Evolutionary conservation across 208 protist genomes (phyloP).

Genomic region (Leishmania guyanensis): DNA sequence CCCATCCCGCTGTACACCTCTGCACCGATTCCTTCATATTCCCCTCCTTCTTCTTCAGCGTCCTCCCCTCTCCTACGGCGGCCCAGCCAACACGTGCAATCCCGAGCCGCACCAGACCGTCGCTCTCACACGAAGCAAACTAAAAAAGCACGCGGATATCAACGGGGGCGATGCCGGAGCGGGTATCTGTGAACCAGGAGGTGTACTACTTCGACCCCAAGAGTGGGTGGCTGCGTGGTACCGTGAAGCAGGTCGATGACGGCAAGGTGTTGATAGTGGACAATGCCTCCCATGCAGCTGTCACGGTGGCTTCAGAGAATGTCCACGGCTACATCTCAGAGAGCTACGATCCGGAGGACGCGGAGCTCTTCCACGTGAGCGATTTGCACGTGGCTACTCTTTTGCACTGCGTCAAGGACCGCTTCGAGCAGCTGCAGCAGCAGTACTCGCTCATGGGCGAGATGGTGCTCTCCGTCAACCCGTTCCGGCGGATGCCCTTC

Average conservation of each 20-base stretch:
- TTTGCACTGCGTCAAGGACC: constrained; percentile 89
- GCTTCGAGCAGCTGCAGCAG: constrained; percentile 80
- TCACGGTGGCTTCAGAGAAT: constrained; percentile 36
- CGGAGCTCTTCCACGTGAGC: constrained; percentile 84
- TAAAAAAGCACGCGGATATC: background rate
- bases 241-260: constrained; percentile 41
- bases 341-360: constrained; percentile 70
- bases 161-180: constrained; percentile 51
- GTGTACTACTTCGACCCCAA: constrained; percentile 81
- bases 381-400: constrained; percentile 91
- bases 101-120: background rate
- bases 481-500: constrained; percentile 85
- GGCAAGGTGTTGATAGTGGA: constrained; percentile 64
- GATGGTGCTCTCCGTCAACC: constrained; percentile 94
- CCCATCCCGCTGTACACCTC: background rate
- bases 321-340: constrained; percentile 83
- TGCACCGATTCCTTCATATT: background rate
- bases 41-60: background rate
- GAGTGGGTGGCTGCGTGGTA: constrained; percentile 75
- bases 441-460: constrained; percentile 93
- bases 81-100: too few species aligned
- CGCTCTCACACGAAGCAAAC: background rate
- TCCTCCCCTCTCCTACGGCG: too few species aligned
- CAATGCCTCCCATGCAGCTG: constrained; percentile 24
- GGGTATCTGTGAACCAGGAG: constrained; percentile 70